Percentiles rank a stretch among this genome's conserved stretches.
Conservation (phyloP, 192 early-diverging fungal genomes). For the Coemansia sp. region DNA sequence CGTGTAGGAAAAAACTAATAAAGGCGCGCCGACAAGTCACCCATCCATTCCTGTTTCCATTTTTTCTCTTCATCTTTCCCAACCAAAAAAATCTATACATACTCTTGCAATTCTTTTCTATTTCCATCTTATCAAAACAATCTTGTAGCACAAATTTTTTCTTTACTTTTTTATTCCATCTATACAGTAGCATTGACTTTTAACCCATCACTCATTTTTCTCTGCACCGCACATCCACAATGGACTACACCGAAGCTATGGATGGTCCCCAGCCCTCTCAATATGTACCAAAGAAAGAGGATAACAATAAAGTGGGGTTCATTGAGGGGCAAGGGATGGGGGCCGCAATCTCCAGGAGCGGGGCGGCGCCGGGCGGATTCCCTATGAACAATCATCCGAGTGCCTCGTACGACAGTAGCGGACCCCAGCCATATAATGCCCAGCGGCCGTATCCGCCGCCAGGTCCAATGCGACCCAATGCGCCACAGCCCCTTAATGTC, state of each 20-base stretch:
- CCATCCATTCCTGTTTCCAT: not conserved
- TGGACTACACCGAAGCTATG: too few species aligned
- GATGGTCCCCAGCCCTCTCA: not conserved
- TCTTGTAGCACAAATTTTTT: conserved; percentile 3
- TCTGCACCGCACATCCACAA: not conserved
- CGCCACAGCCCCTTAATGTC: not conserved
- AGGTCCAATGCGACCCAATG: not conserved
- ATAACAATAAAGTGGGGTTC: not conserved
- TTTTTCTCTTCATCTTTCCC: not conserved
- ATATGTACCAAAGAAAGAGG: not conserved
- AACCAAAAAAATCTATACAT: not conserved
- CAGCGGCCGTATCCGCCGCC: not conserved
- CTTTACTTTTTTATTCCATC: not conserved
- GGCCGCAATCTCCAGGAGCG: not conserved
- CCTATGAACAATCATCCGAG: not conserved
- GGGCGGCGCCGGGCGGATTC: conserved; percentile 1
- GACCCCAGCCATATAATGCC: conserved; percentile 6
- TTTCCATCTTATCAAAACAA: conserved; percentile 11
- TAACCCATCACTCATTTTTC: not conserved
- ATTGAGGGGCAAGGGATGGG: not conserved
- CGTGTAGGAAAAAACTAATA: too few species aligned
- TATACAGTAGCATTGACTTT: conserved; percentile 3
- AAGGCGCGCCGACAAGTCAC: too few species aligned
- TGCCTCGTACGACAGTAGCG: conserved; percentile 2
- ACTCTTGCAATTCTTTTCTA: conserved; percentile 6